Base-by-base conservation (phyloP, 768 basidiomycete genomes). In the Tulasnella sp. region DNA sequence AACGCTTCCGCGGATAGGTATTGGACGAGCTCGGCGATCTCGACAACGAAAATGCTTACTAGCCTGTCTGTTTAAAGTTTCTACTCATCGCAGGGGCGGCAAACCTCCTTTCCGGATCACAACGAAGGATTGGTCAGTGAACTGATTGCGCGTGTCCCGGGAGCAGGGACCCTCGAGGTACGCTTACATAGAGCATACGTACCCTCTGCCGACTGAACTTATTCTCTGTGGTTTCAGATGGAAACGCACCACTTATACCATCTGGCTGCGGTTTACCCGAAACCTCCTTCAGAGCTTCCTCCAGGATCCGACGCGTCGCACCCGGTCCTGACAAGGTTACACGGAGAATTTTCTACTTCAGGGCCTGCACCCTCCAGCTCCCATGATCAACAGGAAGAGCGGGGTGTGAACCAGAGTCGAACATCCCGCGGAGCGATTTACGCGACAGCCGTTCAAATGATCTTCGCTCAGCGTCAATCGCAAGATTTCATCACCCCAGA, bases 1-100 rank as follows among this genome's bases (percentile, higher is more conserved):
- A 93, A 92, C 76, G 91, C 91, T n/a, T 90, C 90, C 67, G 87
- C 91, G 44, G 92, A 94, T 79, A 91, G 90, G 89, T 89, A 19
- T 41, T 34, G 67, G 16, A 64, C 72, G 19, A 7, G 40, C 40
- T 40, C 8, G 16, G 7, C 9, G 22, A 29, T 29, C 66, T 75
- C 52, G 42, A 35, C 42, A 12, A 64, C 29, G 26, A 62, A 72
- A 44, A 26, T 32, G 29, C n/a, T n/a, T 63, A 16, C 66, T 67
- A 35, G 26, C 39, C n/a, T 63, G n/a, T 41, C 39, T 52, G 17
- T 63, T 26, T 42, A 22, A 75, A 92, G 91, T 78, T 92, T 92
- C 81, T 93, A 93, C 81, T 91, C 91, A 65, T 92, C 91, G 14
- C 92, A 93, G 81, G 92, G 92, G 62, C 85, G 92, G 75, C 87